A percentile compares a stretch with the other conserved stretches of the same genome.
Evolutionary conservation across 1,284 basidiomycete species (phyloP).

Genomic region (Naganishia liquefaciens): DNA sequence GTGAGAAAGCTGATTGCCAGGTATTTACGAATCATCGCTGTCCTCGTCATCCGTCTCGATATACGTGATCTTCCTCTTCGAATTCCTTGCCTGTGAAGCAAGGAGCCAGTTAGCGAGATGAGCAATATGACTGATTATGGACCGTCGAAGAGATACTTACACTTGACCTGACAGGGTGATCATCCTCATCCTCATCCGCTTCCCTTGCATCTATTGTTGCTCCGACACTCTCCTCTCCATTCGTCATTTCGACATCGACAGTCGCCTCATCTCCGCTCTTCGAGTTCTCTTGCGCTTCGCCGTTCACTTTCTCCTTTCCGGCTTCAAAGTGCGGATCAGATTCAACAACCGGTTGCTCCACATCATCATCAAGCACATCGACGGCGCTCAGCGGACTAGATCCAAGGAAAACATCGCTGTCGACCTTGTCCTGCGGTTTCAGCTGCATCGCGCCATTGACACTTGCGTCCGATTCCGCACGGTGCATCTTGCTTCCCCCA

Average conservation of each 20-base stretch:
- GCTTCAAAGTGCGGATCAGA: constrained; percentile 35
- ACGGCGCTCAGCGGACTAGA: constrained; percentile 16
- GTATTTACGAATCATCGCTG: constrained; percentile 29
- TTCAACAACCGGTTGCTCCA: constrained; percentile 26
- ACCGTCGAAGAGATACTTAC: not conserved
- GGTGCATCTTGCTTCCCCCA: too few relatives aligned
- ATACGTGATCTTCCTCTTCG: constrained; percentile 52
- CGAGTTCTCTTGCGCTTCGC: constrained; percentile 32
- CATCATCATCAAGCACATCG: constrained; percentile 15
- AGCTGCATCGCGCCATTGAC: not conserved
- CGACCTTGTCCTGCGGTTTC: constrained; percentile 11
- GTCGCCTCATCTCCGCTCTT: constrained; percentile 13
- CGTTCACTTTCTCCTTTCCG: constrained; percentile 39
- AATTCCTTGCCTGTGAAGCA: constrained; percentile 35
- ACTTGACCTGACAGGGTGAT: constrained; percentile 25
- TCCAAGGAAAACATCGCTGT: constrained; percentile 18
- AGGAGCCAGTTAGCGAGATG: constrained; percentile 9
- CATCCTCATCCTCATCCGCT: constrained; percentile 27
- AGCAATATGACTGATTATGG: not conserved
- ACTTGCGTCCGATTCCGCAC: not conserved
- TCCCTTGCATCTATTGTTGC: constrained; percentile 3
- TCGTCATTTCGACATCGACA: constrained; percentile 36
- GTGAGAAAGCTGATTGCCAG: not conserved
- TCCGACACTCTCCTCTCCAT: constrained; percentile 36
- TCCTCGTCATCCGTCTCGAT: constrained; percentile 48